Percentiles rank a stretch among this genome's conserved stretches.
phyloP scores from a whole-genome alignment of 371 early-diverging fungal genomes.

The Mortierella sp. region DNA sequence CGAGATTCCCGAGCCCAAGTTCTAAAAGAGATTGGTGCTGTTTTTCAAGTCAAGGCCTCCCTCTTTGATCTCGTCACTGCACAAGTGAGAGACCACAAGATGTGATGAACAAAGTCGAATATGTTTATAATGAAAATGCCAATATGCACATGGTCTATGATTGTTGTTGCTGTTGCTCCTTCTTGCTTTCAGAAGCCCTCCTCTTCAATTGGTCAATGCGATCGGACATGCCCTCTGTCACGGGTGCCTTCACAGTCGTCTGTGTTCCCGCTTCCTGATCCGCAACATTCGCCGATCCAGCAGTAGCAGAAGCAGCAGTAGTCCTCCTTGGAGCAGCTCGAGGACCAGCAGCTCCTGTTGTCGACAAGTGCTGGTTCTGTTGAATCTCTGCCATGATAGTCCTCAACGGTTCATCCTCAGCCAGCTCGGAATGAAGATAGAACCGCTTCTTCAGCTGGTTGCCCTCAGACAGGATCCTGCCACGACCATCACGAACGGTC shows the following conservation, averaged over 20 bases:
- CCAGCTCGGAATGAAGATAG: constrained; percentile 70
- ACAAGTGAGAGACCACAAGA: not conserved
- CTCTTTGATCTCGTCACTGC: not conserved
- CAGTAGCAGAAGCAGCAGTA: not conserved
- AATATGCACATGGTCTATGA: not conserved
- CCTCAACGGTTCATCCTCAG: constrained; percentile 58
- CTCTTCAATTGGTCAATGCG: constrained; percentile 55
- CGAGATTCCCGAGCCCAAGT: not conserved
- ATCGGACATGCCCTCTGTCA: constrained; percentile 52
- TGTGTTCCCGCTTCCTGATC: not conserved
- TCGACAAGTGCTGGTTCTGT: constrained; percentile 33
- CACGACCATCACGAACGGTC: constrained; percentile 52
- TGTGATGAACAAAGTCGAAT: not conserved
- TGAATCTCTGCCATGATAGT: constrained; percentile 54
- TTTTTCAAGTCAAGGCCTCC: not conserved
- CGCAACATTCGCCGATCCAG: not conserved
- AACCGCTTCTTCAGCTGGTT: constrained; percentile 63
- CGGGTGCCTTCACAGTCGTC: constrained; percentile 17
- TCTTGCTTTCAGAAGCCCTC: constrained; percentile 37
- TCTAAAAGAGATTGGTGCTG: not conserved
- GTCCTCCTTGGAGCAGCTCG: not conserved
- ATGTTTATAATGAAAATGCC: not conserved
- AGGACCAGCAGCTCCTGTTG: not conserved
- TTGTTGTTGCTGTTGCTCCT: constrained; percentile 23
- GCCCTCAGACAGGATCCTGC: constrained; percentile 52